Evolutionary conservation across 1,139 yeast genomes (phyloP).

Genomic region (Yamadazyma atlantica): DNA sequence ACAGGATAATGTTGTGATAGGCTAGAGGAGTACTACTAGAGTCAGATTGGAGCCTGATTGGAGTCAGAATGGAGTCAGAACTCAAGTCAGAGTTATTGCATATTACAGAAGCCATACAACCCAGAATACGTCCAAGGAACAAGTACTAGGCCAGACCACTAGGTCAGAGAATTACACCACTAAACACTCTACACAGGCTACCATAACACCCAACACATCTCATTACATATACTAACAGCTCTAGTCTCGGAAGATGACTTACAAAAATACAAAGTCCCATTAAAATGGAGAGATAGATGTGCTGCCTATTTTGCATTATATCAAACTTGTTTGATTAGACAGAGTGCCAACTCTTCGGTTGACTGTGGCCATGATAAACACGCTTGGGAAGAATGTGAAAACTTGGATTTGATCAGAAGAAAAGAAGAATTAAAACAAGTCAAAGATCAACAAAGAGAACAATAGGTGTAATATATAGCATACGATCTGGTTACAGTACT

Average conservation of each 20-base stretch:
- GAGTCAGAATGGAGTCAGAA: too few relatives aligned
- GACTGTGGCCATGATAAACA: constrained; percentile 81
- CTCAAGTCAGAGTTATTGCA: too few relatives aligned
- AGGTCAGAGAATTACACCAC: too few relatives aligned
- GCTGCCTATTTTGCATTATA: constrained; percentile 69
- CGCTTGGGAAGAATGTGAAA: constrained; percentile 84
- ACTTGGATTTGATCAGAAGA: constrained; percentile 79
- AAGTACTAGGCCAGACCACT: too few relatives aligned
- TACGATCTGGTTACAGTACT: neutral
- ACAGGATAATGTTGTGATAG: neutral
- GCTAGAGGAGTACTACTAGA: neutral
- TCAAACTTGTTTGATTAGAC: constrained; percentile 49
- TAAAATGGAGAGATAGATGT: constrained; percentile 85
- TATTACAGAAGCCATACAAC: too few relatives aligned
- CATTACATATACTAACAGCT: too few relatives aligned
- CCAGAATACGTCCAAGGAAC: too few relatives aligned
- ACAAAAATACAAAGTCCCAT: constrained; percentile 77
- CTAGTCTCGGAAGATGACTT: constrained; percentile 80
- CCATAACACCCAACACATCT: too few relatives aligned
- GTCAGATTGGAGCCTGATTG: too few relatives aligned
- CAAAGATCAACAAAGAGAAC: constrained; percentile 40
- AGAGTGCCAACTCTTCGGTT: constrained; percentile 44
- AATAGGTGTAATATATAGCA: constrained; percentile 11
- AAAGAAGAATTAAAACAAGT: constrained; percentile 66
- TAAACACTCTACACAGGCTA: too few relatives aligned